Evolutionary conservation across 495 filamentous ascomycete species (phyloP).

Genomic region (Hyphodiscus hymeniophilus): DNA sequence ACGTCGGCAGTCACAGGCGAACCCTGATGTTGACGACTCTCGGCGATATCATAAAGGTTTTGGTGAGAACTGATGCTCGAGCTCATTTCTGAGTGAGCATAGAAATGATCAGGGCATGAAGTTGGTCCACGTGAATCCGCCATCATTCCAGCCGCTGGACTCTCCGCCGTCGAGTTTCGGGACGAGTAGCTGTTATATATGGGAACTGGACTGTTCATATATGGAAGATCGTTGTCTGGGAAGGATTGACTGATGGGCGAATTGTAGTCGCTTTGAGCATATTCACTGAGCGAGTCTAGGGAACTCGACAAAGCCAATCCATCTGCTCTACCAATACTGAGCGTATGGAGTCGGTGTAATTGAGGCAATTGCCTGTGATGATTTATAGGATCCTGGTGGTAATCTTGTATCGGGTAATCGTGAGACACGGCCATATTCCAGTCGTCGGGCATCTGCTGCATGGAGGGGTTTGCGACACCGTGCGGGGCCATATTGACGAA

Average conservation of each 20-base stretch:
- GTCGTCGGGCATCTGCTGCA: constrained; percentile 12
- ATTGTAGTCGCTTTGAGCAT: constrained; percentile 42
- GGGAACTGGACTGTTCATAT: constrained; percentile 41
- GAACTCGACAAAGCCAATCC: constrained; percentile 31
- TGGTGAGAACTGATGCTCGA: constrained; percentile 28
- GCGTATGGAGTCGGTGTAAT: constrained; percentile 20
- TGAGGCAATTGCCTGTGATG: constrained; percentile 21
- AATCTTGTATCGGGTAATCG: constrained; percentile 17
- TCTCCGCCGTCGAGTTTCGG: constrained; percentile 38
- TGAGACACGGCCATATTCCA: constrained; percentile 20
- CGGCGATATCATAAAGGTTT: constrained; percentile 22
- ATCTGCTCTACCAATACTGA: constrained; percentile 16
- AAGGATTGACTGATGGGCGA: constrained; percentile 44
- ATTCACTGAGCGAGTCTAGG: constrained; percentile 39
- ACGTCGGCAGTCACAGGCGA: constrained; percentile 26
- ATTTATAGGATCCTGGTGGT: constrained; percentile 14
- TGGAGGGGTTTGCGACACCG: constrained; percentile 19
- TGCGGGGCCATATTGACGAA: constrained; percentile 41
- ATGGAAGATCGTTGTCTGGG: constrained; percentile 39
- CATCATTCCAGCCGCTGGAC: constrained; percentile 41
- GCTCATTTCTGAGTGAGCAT: constrained; percentile 24
- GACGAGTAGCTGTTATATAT: constrained; percentile 42
- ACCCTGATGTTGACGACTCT: constrained; percentile 25
- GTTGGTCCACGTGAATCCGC: constrained; percentile 38
- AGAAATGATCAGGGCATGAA: constrained; percentile 35